Base-by-base conservation (phyloP, 805 yeast genomes). In the Cephaloascus fragrans region DNA sequence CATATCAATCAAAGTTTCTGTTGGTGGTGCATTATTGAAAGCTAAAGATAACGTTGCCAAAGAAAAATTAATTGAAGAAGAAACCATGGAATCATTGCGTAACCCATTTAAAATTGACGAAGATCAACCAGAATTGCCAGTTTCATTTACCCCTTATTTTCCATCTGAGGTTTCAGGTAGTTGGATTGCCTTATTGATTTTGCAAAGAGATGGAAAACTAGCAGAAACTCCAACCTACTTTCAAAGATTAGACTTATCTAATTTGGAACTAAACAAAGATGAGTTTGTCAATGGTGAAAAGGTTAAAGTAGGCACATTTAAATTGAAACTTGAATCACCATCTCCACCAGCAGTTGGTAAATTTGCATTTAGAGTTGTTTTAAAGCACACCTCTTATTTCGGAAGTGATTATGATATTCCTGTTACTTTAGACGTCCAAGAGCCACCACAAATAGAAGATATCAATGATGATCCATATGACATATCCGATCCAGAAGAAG, bases 331-430 rank as follows among this genome's bases (percentile, higher is more conserved):
- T 37, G 59, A 80, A 5, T 69, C 77, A 37, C 88, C 94, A 35
- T 77, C 95, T 14, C 97, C 97, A n/a, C 71, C 71, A 16, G 70
- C 70, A 40, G 62, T 64, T 15, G 95, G 94, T 34, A 65, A 62
- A 33, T 75, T 62, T 52, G 79, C 75, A 46, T 85, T 85, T 67
- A 73, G 88, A 61, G 64, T 89, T 15, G 61, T 79, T 18, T 57
- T 90, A 52, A 77, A 78, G 52, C 80, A 83, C 40, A 72, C 83
- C 39, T 78, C 83, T 35, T 89, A 86, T 57, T 86, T 85, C 56
- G 95, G 96, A 4, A 61, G 75, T 16, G 97, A 90, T 55, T 56
- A 86, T 18, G 86, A 81, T 46, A 71, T 80, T 44, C 82, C 89
- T 8, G 59, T 86, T 36, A 62, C 64, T 18, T 72, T 89, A 80